Evolutionary conservation across 2,329 filamentous ascomycete species (phyloP), one percentile per base, ranked within the genome.

Genomic region (Aspergillus pseudoterreus): DNA sequence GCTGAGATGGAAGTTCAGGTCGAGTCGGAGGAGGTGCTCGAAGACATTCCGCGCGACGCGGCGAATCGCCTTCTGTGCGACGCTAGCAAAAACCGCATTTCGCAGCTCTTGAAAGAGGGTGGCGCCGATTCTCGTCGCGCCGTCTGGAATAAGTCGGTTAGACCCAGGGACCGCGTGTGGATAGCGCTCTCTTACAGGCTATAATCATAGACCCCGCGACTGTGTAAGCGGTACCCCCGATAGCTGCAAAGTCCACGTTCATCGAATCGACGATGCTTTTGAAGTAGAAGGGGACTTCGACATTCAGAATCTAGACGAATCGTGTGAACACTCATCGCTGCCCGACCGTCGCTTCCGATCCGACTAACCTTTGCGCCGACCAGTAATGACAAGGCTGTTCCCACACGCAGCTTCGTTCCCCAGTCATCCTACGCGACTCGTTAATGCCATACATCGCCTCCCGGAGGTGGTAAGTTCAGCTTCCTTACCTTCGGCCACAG

Each of bases 241-340:
- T 75, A 14, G 87, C 81, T n/a, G 83, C 82, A 67, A 96, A 86
- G 71, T 99, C 94, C 60, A 99, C 82, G 70, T 99, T 99, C 90
- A 99, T 96, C 17, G 90, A 85, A 71, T 99, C 95, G 39, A 99
- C 90, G 58, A 99, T 97, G 71, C 78, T 92, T 78, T 97, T 97
- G 78, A 99, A 99, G 78, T 96, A 99, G 69, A 99, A 99, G 0
- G 94, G 94, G 43, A 99, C 90, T 75, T 99, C 91, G 14, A 99
- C 94, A 71, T 97, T 99, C 65, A 99, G 78, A 45, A 95, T 71
- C 80, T 79, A 68, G 32, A 52, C 4, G 21, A 49, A 24, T 32
- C 49, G 51, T 41, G 54, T 64, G 45, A 64, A 57, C 50, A 53
- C 44, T 22, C 22, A 43, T 27, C 33, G 12, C 32, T 30, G 27